These are phyloP conservation scores for Arthrobotrys megalospora DNA, from an alignment of 2,329 filamentous ascomycete genomes.

Conservation along the genomic window DNA sequence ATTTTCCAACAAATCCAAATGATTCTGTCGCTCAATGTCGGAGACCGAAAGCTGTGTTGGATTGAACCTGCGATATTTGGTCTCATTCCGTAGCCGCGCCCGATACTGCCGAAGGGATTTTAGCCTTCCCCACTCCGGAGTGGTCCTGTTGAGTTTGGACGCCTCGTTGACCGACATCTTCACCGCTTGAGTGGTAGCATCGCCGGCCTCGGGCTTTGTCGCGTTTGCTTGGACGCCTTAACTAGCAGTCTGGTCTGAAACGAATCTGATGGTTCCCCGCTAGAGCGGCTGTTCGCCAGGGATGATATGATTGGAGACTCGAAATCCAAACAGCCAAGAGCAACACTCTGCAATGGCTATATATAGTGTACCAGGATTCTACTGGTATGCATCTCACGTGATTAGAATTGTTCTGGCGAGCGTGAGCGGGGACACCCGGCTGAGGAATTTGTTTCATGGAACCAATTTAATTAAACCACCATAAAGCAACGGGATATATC, in stretches of 20 bases:
- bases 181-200: slow-evolving; percentile 2
- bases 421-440: background rate
- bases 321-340: too few relatives aligned
- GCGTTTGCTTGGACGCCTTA: too few relatives aligned
- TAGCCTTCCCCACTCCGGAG: slow-evolving; percentile 4
- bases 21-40: slow-evolving; percentile 2
- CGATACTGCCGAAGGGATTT: slow-evolving; percentile 4
- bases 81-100: slow-evolving; percentile 6
- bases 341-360: too few relatives aligned
- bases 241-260: too few relatives aligned
- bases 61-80: slow-evolving; percentile 20
- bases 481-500: too few relatives aligned
- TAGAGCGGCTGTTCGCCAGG: background rate
- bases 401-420: background rate
- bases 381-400: background rate
- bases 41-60: background rate
- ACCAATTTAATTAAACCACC: too few relatives aligned
- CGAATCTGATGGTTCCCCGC: background rate
- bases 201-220: background rate
- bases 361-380: too few relatives aligned
- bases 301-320: background rate
- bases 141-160: background rate
- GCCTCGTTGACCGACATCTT: background rate
- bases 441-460: background rate
- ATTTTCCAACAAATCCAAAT: slow-evolving; percentile 16